Conservation (phyloP, 306 rosid species). For the Amphicarpaea edgeworthii region DNA sequence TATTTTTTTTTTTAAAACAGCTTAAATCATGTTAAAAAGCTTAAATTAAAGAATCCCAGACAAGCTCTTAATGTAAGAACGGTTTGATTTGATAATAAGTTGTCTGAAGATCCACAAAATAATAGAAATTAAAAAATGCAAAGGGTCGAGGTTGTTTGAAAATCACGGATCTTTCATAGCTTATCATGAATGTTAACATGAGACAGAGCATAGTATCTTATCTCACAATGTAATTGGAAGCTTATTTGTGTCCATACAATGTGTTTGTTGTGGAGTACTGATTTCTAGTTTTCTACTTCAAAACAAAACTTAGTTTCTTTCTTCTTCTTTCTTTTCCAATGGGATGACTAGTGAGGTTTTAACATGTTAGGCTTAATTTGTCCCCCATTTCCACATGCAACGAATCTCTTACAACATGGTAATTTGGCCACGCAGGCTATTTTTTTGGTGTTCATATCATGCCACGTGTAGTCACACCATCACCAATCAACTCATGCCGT, state of each 20-base stretch:
- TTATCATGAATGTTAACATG: slow-evolving; percentile 46
- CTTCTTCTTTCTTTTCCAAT: neutral
- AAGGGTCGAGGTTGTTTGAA: slow-evolving; percentile 31
- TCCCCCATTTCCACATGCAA: slow-evolving; percentile 38
- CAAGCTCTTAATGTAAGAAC: neutral
- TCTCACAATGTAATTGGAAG: slow-evolving; percentile 43
- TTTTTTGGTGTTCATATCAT: slow-evolving; percentile 43
- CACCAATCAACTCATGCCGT: slow-evolving; percentile 41
- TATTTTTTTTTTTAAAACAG: too few species aligned
- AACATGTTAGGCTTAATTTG: slow-evolving; percentile 28
- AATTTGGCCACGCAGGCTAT: slow-evolving; percentile 48
- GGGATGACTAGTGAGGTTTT: slow-evolving; percentile 10
- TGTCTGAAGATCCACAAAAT: slow-evolving; percentile 37
- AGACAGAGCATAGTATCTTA: slow-evolving; percentile 41
- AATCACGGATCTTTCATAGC: slow-evolving; percentile 48
- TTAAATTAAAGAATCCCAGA: too few species aligned
- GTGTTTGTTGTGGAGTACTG: slow-evolving; percentile 37
- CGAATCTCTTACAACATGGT: slow-evolving; percentile 39
- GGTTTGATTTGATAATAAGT: slow-evolving; percentile 8
- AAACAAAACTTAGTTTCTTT: neutral
- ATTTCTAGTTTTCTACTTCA: slow-evolving; percentile 34
- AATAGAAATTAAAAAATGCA: slow-evolving; percentile 37
- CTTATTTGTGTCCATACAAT: slow-evolving; percentile 47
- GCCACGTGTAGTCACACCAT: slow-evolving; percentile 50
- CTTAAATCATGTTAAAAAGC: too few species aligned